Evolutionary conservation across 1,139 yeast species (phyloP), one percentile per base, ranked within the genome.

Genomic region (Pichia sp.): DNA sequence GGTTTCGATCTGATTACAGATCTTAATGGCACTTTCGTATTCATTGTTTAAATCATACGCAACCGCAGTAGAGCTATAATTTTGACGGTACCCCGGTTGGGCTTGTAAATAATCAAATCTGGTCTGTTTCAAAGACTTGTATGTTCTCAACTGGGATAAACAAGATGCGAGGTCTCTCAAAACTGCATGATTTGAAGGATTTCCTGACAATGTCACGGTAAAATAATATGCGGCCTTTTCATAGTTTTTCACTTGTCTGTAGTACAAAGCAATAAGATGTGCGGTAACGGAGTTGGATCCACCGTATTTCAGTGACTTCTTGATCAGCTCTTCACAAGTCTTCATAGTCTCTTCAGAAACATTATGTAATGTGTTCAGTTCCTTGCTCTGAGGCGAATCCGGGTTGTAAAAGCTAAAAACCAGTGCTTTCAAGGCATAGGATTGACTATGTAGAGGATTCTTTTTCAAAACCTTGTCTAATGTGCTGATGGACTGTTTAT

Each of bases 41-140:
- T 90, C 87, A 29, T 76, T 74, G 58, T 75, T 77, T 59, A 90
- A 70, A 61, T 85, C 87, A 58, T 85, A 87, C 0, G 97, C 95
- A 37, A 86, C 72, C 0, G 96, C 97, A 45, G 85, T 71, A 0
- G 85, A 83, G 3, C 95, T 85, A 97, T 97, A 94, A 58, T 87
- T 84, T 53, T 94, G 92, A 53, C 97, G 76, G 60, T 78, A 83
- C 0, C 95, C 95, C 10, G 95, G 83, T 55, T 79, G 85, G 38
- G 76, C 75, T 55, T 84, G 86, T 63, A 94, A 72, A 58, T 80
- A 79, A 40, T 73, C 72, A 50, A 77, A 79, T 57, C 97, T 75
- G 3, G 92, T 74, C 23, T 67, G 73, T 6, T 75, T 72, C 53
- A 85, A 72, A 35, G 73, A 73, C 54, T 75, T 77, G 60, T 70